Evolutionary conservation across 768 basidiomycete species (phyloP), one percentile per base, ranked within the genome.

Genomic region (Collybia nuda): DNA sequence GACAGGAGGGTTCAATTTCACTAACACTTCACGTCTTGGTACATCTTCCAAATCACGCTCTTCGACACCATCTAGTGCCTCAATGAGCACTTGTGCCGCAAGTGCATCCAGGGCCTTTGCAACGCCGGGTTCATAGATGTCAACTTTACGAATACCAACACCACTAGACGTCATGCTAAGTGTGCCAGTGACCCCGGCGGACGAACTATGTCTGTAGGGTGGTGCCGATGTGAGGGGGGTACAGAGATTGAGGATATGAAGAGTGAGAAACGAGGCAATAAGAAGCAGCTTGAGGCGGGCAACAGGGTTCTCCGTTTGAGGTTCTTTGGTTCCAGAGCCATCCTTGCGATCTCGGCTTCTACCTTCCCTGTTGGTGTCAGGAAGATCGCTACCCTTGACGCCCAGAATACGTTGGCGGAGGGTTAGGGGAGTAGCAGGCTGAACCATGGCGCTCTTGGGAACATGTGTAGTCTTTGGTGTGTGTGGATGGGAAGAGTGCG

Each of bases 221-320:
- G 67, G 82, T 57, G 50, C 81, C 65, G 58, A 82, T 0, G 94
- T 88, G 43, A 99, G 81, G 0, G 97, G 94, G 0, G 95, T 90
- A 66, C 87, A 88, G 51, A 98, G 81, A 74, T 98, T 98, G 54
- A 97, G 80, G 48, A 94, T 82, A 58, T 99, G 97, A 2, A 99
- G 72, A 0, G 85, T 85, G 56, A 96, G 77, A 81, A 98, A 99
- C 2, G 94, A 86, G 15, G 86, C 85, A 57, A 99, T 92, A 61
- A 98, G 74, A 50, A 97, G 81, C 14, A 98, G 78, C 69, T 98
- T 98, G 53, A 99, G 76, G 35, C 93, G 72, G 2, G 88, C 86
- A 22, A 93, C 87, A 0, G 95, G 95, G 62, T 90, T 90, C 64
- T 90, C 84, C 44, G 77, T 77, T 59, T 32, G 32, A 32, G 32